A percentile compares a stretch with the other conserved stretches of the same genome.
Conservation (phyloP, 2,329 filamentous ascomycete species). For the Ophiostoma perfectum region DNA sequence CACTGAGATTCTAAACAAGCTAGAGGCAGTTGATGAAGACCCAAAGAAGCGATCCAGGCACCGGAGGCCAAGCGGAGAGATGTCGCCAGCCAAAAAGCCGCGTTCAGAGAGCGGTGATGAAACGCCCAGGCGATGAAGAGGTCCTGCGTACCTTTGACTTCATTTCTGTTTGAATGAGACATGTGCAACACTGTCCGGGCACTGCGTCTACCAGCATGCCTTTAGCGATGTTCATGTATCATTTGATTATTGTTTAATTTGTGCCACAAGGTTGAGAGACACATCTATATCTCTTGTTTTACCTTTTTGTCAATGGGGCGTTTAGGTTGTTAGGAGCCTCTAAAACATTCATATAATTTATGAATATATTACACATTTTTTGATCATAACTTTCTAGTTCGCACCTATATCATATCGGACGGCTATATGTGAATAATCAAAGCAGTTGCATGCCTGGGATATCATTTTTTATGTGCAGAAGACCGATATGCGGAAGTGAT, state of each 20-base stretch:
- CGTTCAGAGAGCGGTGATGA: constrained; percentile 30
- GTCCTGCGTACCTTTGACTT: background rate
- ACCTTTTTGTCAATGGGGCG: background rate
- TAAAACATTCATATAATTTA: too few relatives aligned
- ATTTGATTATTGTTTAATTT: background rate
- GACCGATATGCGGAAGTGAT: background rate
- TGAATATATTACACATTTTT: too few relatives aligned
- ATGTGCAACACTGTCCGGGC: background rate
- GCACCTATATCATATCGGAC: background rate
- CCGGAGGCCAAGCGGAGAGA: constrained; percentile 38
- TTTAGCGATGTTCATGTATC: background rate
- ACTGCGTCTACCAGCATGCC: background rate
- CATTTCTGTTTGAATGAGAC: background rate
- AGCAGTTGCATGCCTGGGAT: too few relatives aligned
- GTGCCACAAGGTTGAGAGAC: background rate
- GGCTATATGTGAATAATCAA: too few relatives aligned
- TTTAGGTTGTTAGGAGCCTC: background rate
- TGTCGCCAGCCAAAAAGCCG: constrained; percentile 43
- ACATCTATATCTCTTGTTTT: background rate
- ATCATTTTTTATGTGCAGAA: too few relatives aligned
- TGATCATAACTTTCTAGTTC: too few relatives aligned
- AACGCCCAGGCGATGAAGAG: background rate
- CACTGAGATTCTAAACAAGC: constrained; percentile 41
- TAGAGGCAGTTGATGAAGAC: constrained; percentile 35
- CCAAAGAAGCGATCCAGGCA: constrained; percentile 34